Conservation (phyloP, 2,329 filamentous ascomycete genomes). For the Aspergillus spinulosporus region DNA sequence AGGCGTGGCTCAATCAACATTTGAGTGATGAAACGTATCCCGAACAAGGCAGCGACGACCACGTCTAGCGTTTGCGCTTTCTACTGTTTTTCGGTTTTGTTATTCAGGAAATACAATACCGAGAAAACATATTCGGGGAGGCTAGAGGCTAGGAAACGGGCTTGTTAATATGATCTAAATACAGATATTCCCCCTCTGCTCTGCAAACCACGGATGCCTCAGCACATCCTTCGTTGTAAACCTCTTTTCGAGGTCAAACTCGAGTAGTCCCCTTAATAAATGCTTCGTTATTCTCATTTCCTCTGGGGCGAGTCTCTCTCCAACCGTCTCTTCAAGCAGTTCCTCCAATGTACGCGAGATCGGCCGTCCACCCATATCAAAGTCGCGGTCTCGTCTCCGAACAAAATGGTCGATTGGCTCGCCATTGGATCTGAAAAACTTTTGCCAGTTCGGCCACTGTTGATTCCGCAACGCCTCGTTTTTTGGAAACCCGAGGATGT, state of each 20-base stretch:
- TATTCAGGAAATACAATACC: too few species aligned
- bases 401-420: not conserved
- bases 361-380: not conserved
- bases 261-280: not conserved
- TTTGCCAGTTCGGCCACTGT: constrained; percentile 5
- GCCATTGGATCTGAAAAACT: not conserved
- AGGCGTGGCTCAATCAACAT: too few species aligned
- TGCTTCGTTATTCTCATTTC: not conserved
- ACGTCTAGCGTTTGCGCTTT: too few species aligned
- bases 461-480: not conserved
- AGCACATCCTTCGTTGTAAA: constrained; percentile 2
- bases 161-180: constrained; percentile 16
- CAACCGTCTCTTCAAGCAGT: not conserved
- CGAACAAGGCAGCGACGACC: too few species aligned
- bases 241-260: constrained; percentile 1
- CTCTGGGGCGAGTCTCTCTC: not conserved
- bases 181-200: not conserved
- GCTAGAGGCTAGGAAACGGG: too few species aligned
- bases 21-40: too few species aligned
- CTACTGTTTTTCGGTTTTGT: too few species aligned
- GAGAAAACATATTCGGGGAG: too few species aligned
- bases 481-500: constrained; percentile 1
- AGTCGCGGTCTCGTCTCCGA: not conserved
- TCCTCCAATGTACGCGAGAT: not conserved
- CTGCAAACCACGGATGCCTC: not conserved